phyloP scores from a whole-genome alignment of 768 basidiomycete genomes.

The Hygrophoropsis aurantiaca region DNA sequence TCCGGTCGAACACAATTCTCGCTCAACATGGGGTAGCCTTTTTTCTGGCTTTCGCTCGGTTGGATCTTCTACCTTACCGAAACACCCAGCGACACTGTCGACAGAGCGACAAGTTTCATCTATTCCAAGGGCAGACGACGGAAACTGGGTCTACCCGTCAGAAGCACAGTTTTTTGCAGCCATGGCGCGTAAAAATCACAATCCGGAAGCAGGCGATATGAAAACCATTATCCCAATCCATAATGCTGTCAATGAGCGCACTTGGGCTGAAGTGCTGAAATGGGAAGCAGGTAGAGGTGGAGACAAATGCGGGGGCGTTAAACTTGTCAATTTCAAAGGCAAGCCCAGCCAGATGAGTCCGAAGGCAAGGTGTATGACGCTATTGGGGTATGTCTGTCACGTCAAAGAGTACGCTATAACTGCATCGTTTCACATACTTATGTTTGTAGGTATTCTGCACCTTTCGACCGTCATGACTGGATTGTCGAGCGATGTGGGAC shows the following conservation, averaged over 20 bases:
- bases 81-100: slow-evolving; percentile 48
- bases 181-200: slow-evolving; percentile 92
- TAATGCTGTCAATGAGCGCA: slow-evolving; percentile 96
- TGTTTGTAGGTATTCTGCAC: slow-evolving; percentile 74
- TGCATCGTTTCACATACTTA: background rate
- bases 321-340: slow-evolving; percentile 89
- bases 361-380: slow-evolving; percentile 76
- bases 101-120: slow-evolving; percentile 80
- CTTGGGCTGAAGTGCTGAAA: slow-evolving; percentile 78
- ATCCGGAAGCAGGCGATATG: slow-evolving; percentile 88
- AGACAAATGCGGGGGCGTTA: slow-evolving; percentile 77
- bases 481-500: slow-evolving; percentile 90
- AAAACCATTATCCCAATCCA: slow-evolving; percentile 95
- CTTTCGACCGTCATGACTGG: slow-evolving; percentile 99
- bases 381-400: slow-evolving; percentile 71
- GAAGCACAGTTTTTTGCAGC: slow-evolving; percentile 99
- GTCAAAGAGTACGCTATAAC: no score
- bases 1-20: slow-evolving; percentile 63
- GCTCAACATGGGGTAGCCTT: slow-evolving; percentile 42
- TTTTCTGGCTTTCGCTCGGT: slow-evolving; percentile 13
- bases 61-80: slow-evolving; percentile 4
- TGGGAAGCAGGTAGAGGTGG: slow-evolving; percentile 86
- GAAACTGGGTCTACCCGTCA: slow-evolving; percentile 97
- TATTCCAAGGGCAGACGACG: slow-evolving; percentile 72
- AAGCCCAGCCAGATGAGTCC: slow-evolving; percentile 77